Evolutionary conservation across 2,329 filamentous ascomycete species (phyloP).

Genomic region (Basipetospora sp.): DNA sequence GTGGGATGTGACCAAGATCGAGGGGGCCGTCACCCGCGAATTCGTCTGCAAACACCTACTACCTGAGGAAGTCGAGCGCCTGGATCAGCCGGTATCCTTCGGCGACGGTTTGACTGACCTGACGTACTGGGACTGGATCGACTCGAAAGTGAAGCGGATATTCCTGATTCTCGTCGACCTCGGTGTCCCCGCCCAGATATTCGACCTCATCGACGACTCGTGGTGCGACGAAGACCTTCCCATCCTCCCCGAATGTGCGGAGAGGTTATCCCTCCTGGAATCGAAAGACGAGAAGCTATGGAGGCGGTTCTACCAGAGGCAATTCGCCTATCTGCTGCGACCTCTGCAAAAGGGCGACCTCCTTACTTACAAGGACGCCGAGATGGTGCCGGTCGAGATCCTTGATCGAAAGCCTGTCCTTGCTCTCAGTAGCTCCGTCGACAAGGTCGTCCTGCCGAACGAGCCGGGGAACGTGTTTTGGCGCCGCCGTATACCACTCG

Average conservation of each 20-base stretch:
- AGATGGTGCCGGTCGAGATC: conserved; percentile 55
- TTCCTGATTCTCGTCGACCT: conserved; percentile 60
- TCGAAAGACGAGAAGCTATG: conserved; percentile 48
- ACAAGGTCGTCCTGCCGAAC: conserved; percentile 50
- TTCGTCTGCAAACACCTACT: conserved; percentile 52
- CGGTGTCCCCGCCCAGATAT: conserved; percentile 58
- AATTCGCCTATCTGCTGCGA: conserved; percentile 56
- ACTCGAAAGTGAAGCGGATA: conserved; percentile 51
- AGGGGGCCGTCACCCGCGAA: conserved; percentile 51
- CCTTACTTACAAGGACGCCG: conserved; percentile 48
- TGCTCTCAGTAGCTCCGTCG: conserved; percentile 24
- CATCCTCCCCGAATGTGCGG: conserved; percentile 49
- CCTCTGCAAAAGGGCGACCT: conserved; percentile 47
- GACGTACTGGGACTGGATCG: conserved; percentile 67
- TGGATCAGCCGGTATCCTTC: conserved; percentile 50
- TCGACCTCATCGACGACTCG: conserved; percentile 57
- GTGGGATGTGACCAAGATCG: conserved; percentile 59
- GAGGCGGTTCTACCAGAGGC: conserved; percentile 52
- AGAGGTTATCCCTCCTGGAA: conserved; percentile 45
- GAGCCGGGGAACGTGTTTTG: conserved; percentile 41
- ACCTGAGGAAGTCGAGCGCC: conserved; percentile 44
- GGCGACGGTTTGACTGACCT: conserved; percentile 53
- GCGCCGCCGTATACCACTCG: conserved; percentile 41
- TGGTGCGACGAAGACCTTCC: conserved; percentile 68
- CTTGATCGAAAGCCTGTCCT: conserved; percentile 41